Evolutionary conservation across 371 early-diverging fungal genomes (phyloP).

Genomic region (Mucor irregularis): DNA sequence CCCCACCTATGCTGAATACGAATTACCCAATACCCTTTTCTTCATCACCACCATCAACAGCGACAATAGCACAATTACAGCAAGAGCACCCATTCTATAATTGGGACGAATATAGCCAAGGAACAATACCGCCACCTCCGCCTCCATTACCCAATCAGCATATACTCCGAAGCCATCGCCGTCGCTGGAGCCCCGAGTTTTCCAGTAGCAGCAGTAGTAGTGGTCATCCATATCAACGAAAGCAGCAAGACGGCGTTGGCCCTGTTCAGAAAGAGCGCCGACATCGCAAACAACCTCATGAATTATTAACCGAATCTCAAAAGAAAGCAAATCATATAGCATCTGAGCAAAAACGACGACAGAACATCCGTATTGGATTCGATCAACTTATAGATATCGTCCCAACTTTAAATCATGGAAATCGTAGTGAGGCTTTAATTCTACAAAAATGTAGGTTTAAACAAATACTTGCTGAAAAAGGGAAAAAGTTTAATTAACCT

Average conservation of each 20-base stretch:
- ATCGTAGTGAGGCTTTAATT: conserved; percentile 54
- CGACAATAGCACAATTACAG: background rate
- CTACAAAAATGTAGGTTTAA: conserved; percentile 23
- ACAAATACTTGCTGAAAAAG: too few species aligned
- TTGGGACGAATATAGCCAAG: background rate
- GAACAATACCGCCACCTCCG: background rate
- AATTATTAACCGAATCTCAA: conserved; percentile 82
- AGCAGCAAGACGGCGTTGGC: background rate
- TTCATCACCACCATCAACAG: background rate
- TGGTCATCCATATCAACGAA: background rate
- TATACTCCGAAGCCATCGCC: background rate
- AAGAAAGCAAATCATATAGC: conserved; percentile 93
- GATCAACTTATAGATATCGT: conserved; percentile 77
- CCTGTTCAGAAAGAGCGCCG: conserved; percentile 10
- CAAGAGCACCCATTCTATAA: background rate
- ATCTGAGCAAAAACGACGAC: conserved; percentile 84
- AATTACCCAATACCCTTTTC: background rate
- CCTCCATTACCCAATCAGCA: background rate
- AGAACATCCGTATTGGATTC: conserved; percentile 79
- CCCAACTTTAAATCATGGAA: conserved; percentile 62
- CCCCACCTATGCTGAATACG: background rate
- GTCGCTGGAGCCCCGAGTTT: background rate
- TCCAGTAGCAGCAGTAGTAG: background rate
- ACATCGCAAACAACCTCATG: conserved; percentile 41
- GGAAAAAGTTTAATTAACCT: background rate